Evolutionary conservation across 495 filamentous ascomycete genomes (phyloP).

Genomic region (Sabuloglossum arenarium): DNA sequence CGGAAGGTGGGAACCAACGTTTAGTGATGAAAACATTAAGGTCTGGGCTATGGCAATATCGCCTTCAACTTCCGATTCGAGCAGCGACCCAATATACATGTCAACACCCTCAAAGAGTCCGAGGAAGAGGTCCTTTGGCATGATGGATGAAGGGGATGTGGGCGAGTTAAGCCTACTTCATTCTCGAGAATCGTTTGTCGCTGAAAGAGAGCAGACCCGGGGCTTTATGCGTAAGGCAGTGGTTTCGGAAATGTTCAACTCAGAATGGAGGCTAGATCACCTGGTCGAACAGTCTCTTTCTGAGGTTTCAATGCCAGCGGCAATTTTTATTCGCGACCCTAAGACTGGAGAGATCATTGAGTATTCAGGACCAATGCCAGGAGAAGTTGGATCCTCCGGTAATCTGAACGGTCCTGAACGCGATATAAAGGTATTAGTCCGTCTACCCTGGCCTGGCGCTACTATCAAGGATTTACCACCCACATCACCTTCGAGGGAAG

Average conservation of each 20-base stretch:
- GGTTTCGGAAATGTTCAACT: slow-evolving; percentile 66
- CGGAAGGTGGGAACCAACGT: slow-evolving; percentile 34
- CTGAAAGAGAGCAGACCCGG: slow-evolving; percentile 18
- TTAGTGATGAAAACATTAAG: slow-evolving; percentile 48
- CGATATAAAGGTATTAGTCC: slow-evolving; percentile 52
- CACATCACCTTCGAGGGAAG: slow-evolving; percentile 37
- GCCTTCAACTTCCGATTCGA: slow-evolving; percentile 9
- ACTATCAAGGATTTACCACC: slow-evolving; percentile 38
- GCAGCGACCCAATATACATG: not conserved
- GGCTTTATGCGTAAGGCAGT: slow-evolving; percentile 34
- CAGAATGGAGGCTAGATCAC: slow-evolving; percentile 48
- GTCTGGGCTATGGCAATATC: slow-evolving; percentile 60
- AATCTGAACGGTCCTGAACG: slow-evolving; percentile 26
- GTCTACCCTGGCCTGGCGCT: slow-evolving; percentile 68
- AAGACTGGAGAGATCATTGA: slow-evolving; percentile 39
- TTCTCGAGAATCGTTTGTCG: not conserved
- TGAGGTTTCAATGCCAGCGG: slow-evolving; percentile 43
- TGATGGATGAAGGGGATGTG: slow-evolving; percentile 19
- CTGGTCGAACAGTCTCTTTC: slow-evolving; percentile 40
- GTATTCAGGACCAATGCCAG: slow-evolving; percentile 44
- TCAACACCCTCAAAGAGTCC: slow-evolving; percentile 16
- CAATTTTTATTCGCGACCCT: slow-evolving; percentile 44
- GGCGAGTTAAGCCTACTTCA: not conserved
- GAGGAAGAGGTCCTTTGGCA: slow-evolving; percentile 42
- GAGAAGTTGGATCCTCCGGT: not conserved